Base-by-base conservation (phyloP, 1,284 basidiomycete species). In the Retiboletus flavoniger region DNA sequence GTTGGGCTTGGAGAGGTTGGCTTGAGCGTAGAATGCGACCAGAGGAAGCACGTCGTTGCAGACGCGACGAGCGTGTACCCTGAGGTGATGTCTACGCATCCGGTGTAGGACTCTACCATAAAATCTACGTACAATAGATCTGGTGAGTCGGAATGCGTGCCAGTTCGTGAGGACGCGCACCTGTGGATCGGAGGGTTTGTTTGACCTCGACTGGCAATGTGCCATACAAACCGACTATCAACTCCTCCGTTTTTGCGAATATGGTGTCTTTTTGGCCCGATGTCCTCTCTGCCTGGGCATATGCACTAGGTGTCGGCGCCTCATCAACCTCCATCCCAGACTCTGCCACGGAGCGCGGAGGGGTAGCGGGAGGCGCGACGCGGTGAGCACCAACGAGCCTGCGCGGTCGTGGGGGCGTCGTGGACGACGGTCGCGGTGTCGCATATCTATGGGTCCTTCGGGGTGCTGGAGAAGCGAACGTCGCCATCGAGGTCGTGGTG, bases 21-120 rank as follows among this genome's bases (percentile, higher is more conserved):
- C 43, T 49, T 57, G 68, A 76, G 59, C 55, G 83, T 82, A 65
- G 84, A 78, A 73, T 90, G 84, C 60, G 89, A 86, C 89, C 89
- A 92, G 34, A 91, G 86, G 69, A 89, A 92, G 67, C 88, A 90
- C 9, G 87, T 89, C 60, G 81, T 78, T 13, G 76, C 71, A 39
- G 89, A 90, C 28, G 82, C 81, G 31, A 91, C 80, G 36, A 91
- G 77, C 7, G 87, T 84, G 65, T 87, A 91, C 9, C 87, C 87
- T 19, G 87, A 89, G 45, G 76, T 53, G 9, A 80, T 78, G 64
- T 92, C 89, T 21, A 91, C 80, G 44, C 80, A 81, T 34, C 89
- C 90, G 7, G 81, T 79, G 56, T 86, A 91, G 9, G 79, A 74
- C 54, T 88, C 84, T 49, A 75, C 74, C 57, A 80, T 79, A 65